phyloP scores from a whole-genome alignment of 305 asterid species.

The Striga hermonthica region DNA sequence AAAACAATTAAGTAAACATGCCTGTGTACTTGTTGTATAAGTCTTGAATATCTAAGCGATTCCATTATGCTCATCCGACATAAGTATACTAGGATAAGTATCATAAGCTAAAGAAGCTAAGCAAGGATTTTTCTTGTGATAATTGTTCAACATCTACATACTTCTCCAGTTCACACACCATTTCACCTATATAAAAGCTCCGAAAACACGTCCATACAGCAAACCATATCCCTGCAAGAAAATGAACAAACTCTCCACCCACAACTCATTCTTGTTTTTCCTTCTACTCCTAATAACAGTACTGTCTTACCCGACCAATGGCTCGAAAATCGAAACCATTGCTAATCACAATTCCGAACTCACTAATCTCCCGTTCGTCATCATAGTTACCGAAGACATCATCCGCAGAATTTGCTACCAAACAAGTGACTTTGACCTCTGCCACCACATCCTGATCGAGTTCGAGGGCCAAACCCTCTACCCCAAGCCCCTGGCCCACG shows the following conservation, averaged over 20 bases:
- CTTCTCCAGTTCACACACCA: no score
- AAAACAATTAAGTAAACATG: no score
- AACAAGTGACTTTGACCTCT: background rate
- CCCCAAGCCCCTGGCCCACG: conserved; percentile 5
- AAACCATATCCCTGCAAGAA: background rate
- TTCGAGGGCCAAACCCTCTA: conserved; percentile 3
- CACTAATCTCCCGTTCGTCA: background rate
- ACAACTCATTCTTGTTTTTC: conserved; percentile 5
- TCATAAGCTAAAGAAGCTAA: no score
- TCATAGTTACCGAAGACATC: background rate
- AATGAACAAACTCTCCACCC: conserved; percentile 2
- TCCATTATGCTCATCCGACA: no score
- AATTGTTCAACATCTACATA: no score
- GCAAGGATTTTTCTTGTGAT: no score
- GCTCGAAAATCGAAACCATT: background rate
- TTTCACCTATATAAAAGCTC: no score
- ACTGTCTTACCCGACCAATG: background rate
- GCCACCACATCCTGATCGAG: background rate
- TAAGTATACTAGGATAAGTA: no score
- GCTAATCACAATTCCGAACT: background rate
- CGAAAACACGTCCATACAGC: no score
- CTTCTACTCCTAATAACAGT: background rate
- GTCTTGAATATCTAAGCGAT: no score
- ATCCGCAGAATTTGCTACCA: background rate
- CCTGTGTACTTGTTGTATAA: no score